phyloP scores from a whole-genome alignment of 352 stramenopile genomes.

The Globisporangium canariense region DNA sequence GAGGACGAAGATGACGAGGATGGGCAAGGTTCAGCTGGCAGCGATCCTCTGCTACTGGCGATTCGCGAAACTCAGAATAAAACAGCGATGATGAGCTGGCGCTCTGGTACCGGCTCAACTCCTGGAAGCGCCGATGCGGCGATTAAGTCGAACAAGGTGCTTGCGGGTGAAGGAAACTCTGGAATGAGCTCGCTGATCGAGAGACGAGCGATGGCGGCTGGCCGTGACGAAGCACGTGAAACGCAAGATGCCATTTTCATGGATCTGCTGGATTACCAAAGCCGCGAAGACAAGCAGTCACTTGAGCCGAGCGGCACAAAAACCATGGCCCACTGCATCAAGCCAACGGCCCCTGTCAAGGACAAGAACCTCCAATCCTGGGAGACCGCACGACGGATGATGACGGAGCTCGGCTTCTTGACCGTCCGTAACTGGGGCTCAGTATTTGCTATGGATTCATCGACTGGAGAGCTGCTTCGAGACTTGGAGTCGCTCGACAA shows the following conservation, averaged over 20 bases:
- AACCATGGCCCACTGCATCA: constrained; percentile 21
- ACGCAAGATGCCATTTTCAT: constrained; percentile 68
- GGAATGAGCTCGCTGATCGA: constrained; percentile 65
- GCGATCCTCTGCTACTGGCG: constrained; percentile 61
- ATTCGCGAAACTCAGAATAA: constrained; percentile 58
- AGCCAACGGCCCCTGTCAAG: constrained; percentile 47
- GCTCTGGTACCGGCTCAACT: constrained; percentile 21
- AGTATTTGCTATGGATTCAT: constrained; percentile 74
- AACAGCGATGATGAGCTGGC: constrained; percentile 74
- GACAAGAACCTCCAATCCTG: constrained; percentile 61
- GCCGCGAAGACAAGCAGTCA: constrained; percentile 43
- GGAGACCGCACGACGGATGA: constrained; percentile 76
- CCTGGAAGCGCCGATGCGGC: constrained; percentile 16
- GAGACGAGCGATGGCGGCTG: constrained; percentile 48
- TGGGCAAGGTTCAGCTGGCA: constrained; percentile 16
- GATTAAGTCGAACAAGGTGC: constrained; percentile 27
- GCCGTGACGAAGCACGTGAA: constrained; percentile 47
- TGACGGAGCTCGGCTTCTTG: constrained; percentile 80
- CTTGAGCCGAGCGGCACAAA: constrained; percentile 16
- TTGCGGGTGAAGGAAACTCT: constrained; percentile 66
- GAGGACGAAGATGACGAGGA: constrained; percentile 25
- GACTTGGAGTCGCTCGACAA: constrained; percentile 76
- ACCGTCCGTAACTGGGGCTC: constrained; percentile 84
- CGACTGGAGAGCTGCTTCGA: constrained; percentile 45
- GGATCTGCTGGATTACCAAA: constrained; percentile 58